Base-by-base conservation (phyloP, 2,329 filamentous ascomycete species). In the Cadophora gregata region DNA sequence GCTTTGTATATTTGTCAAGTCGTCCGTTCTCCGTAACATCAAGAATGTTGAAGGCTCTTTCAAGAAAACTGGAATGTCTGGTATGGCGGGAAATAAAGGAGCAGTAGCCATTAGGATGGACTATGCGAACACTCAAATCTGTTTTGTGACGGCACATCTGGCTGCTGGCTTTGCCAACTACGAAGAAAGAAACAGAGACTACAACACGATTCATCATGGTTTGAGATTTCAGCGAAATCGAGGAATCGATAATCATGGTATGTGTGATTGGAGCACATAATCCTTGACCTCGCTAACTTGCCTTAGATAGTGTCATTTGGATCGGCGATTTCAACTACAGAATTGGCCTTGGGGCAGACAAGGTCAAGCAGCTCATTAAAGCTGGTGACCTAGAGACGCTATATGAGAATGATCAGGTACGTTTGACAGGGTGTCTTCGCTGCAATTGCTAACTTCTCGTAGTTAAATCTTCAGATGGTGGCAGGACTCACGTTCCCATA, bases 311-410 rank as follows among this genome's bases (percentile, higher is more conserved):
- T 25, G 90, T 98, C 42, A 90, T 97, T 62, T 99, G 96, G 95
- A 85, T 97, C 50, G 96, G 96, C 5, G 96, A 99, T 78, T 99
- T 99, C 82, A 99, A 99, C 77, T 99, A 99, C 79, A 90, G 96
- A 21, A 97, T 99, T 73, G 95, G 94, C 0, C 84, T 98, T 65
- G 86, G 85, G 53, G 88, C 93, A 70, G 93, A 97, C 47, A 89
- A 85, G 67, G 92, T 93, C 8, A 90, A 92, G 71, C 86, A 89
- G 36, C 81, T 97, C 10, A 88, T 97, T 63, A 86, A 90, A 73
- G 84, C 86, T 63, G 83, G 86, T 29, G 90, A 97, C 74, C 82
- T 97, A 12, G 91, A 90, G 64, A 89, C 85, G 21, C 80, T 98
- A 59, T 96, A 97, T 76, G 91, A 96, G 69, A 96, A 97, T 74